A percentile compares a stretch with the other conserved stretches of the same genome.
Conservation (phyloP, 2,329 filamentous ascomycete species). For the Akanthomyces muscarius region DNA sequence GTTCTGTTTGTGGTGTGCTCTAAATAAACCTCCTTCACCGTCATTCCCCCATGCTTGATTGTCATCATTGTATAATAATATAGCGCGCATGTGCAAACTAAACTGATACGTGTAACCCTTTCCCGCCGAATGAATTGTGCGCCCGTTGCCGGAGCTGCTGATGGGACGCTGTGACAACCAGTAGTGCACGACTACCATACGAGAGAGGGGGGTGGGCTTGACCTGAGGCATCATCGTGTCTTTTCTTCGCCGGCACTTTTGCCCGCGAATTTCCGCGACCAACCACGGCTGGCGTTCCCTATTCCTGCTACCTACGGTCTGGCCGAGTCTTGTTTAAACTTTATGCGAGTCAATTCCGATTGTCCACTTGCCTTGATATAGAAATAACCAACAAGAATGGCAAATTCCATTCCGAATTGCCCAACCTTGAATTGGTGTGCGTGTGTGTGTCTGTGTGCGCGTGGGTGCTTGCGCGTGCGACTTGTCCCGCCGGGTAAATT, state of each 20-base stretch:
- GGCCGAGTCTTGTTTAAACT: neutral
- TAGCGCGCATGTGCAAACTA: too few species aligned
- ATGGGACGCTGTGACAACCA: too few species aligned
- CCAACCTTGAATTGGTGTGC: neutral
- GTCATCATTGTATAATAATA: neutral
- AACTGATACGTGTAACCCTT: neutral
- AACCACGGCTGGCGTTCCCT: neutral
- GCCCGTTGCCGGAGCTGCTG: neutral
- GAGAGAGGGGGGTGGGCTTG: too few species aligned
- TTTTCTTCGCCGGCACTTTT: neutral
- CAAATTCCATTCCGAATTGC: neutral
- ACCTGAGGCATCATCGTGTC: neutral
- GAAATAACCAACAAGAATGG: neutral
- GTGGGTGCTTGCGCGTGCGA: neutral
- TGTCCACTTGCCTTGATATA: neutral
- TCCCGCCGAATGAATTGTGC: neutral
- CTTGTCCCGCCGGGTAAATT: slow-evolving; percentile 12
- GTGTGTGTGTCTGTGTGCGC: neutral
- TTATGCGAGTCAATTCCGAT: neutral
- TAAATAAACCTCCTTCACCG: neutral
- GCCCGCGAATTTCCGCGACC: neutral
- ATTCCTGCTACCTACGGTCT: neutral
- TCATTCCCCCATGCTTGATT: neutral
- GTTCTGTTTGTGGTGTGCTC: neutral
- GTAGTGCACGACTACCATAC: too few species aligned